Evolutionary conservation across 352 stramenopile species (phyloP), one percentile per base, ranked within the genome.

Genomic region (Globisporangium yorkense): DNA sequence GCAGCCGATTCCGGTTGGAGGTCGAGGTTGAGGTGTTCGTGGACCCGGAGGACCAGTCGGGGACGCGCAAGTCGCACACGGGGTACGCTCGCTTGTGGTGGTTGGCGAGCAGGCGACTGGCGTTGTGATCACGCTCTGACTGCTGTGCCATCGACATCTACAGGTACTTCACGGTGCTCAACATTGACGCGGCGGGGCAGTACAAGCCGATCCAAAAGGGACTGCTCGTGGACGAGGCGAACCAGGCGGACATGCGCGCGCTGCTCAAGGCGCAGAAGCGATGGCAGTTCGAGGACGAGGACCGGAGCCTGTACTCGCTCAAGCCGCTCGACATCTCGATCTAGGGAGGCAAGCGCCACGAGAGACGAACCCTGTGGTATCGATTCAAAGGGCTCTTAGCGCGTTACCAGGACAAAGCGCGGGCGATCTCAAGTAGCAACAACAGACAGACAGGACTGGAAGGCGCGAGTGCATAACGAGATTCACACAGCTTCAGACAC

Each of bases 1-100:
- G 31, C 51, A 86, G 77, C 9, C 75, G 70, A 29, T 59, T 80
- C 48, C 68, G 76, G 47, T 59, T 88, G 46, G 77, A 88, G 59
- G 74, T 88, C 21, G 78, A 88, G 61, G 78, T 87, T 15, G 75
- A 88, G 41, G 74, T 87, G 53, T 85, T 85, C 50, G 72, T 88
- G 2, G 67, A 65, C 18, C 67, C 66, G 33, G 77, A 77, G 21
- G 71, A 66, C 50, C 75, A 71, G 6, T 62, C 62, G 21, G 68
- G 74, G 39, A 68, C 66, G 6, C 66, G 66, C 29, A 75, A 70
- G 57, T 88, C 78, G 13, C 78, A 88, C 66, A 85, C 78, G 21
- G 78, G 77, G 60, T 84, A 35, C 51, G 39, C 29, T 2, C 8
- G 3, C 24, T 45, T 7, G n/a, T 47, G 16, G 8, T 39, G 12